phyloP scores from a whole-genome alignment of 2,329 filamentous ascomycete genomes.

The Sordariomycetes sp. region DNA sequence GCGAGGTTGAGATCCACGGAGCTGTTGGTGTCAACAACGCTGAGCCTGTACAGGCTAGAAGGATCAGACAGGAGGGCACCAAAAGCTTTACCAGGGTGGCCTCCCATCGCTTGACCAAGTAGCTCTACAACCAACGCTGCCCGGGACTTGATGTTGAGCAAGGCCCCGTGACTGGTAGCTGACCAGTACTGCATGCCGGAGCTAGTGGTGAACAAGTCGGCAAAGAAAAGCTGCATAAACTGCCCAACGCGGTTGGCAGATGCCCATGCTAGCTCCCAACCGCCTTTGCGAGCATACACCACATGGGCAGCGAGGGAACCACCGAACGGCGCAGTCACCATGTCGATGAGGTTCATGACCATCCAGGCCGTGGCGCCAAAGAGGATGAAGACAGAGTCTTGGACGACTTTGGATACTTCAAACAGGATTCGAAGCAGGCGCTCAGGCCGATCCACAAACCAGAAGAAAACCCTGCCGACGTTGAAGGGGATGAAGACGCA shows the following conservation, averaged over 20 bases:
- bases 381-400: conserved; percentile 63
- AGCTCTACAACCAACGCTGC: conserved; percentile 24
- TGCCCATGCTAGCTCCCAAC: conserved; percentile 30
- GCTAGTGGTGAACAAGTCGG: conserved; percentile 40
- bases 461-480: conserved; percentile 74
- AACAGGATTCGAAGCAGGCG: conserved; percentile 67
- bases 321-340: conserved; percentile 23
- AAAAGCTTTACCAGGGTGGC: no score
- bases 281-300: conserved; percentile 23
- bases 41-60: background rate
- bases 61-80: no score
- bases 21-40: background rate
- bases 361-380: conserved; percentile 44
- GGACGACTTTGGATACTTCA: conserved; percentile 64
- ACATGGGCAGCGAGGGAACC: conserved; percentile 18
- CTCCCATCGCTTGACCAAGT: background rate
- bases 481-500: conserved; percentile 91
- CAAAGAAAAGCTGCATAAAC: conserved; percentile 33
- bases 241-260: conserved; percentile 33
- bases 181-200: conserved; percentile 70
- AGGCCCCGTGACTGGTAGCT: conserved; percentile 62
- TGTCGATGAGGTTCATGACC: conserved; percentile 27
- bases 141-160: conserved; percentile 47
- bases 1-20: conserved; percentile 49
- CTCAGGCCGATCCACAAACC: conserved; percentile 71